These are phyloP conservation scores for Penicillium odoratum DNA, from an alignment of 495 filamentous ascomycete genomes.

Conservation along the genomic window DNA sequence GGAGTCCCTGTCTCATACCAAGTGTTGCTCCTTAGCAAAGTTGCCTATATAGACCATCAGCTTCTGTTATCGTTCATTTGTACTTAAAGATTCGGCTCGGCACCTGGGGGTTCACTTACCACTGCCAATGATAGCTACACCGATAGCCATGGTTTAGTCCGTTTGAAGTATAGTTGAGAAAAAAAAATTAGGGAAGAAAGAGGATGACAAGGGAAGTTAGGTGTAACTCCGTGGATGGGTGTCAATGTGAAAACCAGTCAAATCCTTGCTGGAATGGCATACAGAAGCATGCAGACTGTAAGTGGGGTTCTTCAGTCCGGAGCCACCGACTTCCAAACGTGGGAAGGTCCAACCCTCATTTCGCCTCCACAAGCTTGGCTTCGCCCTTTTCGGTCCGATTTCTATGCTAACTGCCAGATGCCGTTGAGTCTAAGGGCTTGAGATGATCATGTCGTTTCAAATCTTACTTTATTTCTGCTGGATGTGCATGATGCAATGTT, in stretches of 20 bases:
- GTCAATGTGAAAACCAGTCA: background rate
- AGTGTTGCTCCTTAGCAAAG: slow-evolving; percentile 46
- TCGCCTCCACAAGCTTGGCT: background rate
- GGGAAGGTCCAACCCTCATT: slow-evolving; percentile 30
- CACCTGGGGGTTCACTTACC: slow-evolving; percentile 37
- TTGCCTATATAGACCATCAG: slow-evolving; percentile 38
- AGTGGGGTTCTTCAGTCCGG: slow-evolving; percentile 19
- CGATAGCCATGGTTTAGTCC: slow-evolving; percentile 33
- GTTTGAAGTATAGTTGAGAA: background rate
- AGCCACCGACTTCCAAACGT: background rate
- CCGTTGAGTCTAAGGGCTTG: too few species aligned
- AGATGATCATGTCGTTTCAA: background rate
- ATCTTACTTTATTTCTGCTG: background rate
- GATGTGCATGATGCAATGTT: background rate
- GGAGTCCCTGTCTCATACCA: slow-evolving; percentile 25
- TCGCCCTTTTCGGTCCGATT: background rate
- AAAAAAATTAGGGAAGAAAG: background rate
- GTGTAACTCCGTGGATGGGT: background rate
- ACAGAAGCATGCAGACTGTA: slow-evolving; percentile 11
- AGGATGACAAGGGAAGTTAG: background rate
- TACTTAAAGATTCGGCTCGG: too few species aligned
- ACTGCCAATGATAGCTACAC: slow-evolving; percentile 68
- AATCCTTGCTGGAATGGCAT: slow-evolving; percentile 14
- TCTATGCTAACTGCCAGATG: background rate
- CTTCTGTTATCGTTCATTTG: too few species aligned